A percentile compares a stretch with the other conserved stretches of the same genome.
These are phyloP conservation scores for Poa pratensis DNA, from an alignment of 176 grass and related monocot genomes.

Conservation along the genomic window DNA sequence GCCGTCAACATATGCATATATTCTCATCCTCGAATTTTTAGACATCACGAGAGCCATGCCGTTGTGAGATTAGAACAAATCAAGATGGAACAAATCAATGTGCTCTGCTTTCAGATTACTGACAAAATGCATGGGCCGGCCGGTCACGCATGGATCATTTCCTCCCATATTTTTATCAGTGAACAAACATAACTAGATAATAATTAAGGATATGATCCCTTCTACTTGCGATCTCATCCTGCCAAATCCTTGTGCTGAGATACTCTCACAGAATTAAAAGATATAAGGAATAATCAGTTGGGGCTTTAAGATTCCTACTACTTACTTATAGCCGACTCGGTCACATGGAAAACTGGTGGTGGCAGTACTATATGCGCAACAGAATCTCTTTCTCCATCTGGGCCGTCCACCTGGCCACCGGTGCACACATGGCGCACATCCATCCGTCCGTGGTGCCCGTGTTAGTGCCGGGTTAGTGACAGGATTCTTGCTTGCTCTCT, in stretches of 20 bases:
- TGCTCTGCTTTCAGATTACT: constrained; percentile 23
- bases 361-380: not conserved
- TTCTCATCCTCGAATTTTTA: constrained; percentile 1
- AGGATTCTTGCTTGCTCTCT: not conserved
- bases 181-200: not conserved
- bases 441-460: not conserved
- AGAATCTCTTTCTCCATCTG: constrained; percentile 34
- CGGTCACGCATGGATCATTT: constrained; percentile 1
- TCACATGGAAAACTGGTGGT: constrained; percentile 34
- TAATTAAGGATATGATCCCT: constrained; percentile 3
- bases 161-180: not conserved
- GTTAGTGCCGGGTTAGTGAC: constrained; percentile 16
- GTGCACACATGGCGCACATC: constrained; percentile 33
- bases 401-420: constrained; percentile 11
- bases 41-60: constrained; percentile 29
- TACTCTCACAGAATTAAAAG: not conserved
- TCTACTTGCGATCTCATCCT: constrained; percentile 35
- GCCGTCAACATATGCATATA: constrained; percentile 33
- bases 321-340: constrained; percentile 29
- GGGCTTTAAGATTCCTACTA: constrained; percentile 33
- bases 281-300: constrained; percentile 30
- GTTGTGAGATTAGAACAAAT: constrained; percentile 18
- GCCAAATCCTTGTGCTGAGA: constrained; percentile 27
- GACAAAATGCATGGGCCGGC: constrained; percentile 48
- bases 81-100: constrained; percentile 31